Evolutionary conservation across 805 yeast species (phyloP), one percentile per base, ranked within the genome.

Genomic region (Barnettozyma vustinii): DNA sequence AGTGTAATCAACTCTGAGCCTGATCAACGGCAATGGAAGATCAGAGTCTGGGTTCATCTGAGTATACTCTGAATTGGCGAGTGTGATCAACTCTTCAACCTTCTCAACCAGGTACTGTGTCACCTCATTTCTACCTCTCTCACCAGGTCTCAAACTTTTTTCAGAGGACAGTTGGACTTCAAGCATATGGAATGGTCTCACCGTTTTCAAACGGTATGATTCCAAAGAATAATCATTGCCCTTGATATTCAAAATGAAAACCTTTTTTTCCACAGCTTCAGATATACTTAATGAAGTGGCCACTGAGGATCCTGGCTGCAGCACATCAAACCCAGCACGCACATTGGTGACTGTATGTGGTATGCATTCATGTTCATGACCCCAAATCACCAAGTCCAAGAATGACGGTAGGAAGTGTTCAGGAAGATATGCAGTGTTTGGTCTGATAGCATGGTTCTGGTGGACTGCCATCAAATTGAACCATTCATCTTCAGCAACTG

Each of bases 281-380:
- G 92, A 95, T 46, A 86, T 94, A 51, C 87, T 79, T 21, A 94
- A 70, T 2, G 96, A 83, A 0, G 99, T 94, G 0, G 96, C 97
- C 16, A 94, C 86, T 0, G 96, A 86, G 1, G 96, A 87, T 1
- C 99, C 99, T 0, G 96, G 94, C 62, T 90, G 97, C 36, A 94
- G 72, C 0, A 90, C 89, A 48, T 80, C 80, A 60, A 92, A 89
- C 1, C 83, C 84, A 51, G 75, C 77, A 5, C 58, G 51, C 2
- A 69, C 59, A 57, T 84, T 84, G 41, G 71, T 71, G 1, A 72
- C 75, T 0, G 96, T 80, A 50, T 78, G 79, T 1, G 92, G 87
- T 5, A 83, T 74, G 60, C 97, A 89, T 62, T 94, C 97, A 66
- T 94, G 99, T 63, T 94, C 99, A 65, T 94, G 99, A 16, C 99